These are phyloP conservation scores for Chalaropsis ovoidea DNA, from an alignment of 2,329 filamentous ascomycete genomes.

Conservation along the genomic window DNA sequence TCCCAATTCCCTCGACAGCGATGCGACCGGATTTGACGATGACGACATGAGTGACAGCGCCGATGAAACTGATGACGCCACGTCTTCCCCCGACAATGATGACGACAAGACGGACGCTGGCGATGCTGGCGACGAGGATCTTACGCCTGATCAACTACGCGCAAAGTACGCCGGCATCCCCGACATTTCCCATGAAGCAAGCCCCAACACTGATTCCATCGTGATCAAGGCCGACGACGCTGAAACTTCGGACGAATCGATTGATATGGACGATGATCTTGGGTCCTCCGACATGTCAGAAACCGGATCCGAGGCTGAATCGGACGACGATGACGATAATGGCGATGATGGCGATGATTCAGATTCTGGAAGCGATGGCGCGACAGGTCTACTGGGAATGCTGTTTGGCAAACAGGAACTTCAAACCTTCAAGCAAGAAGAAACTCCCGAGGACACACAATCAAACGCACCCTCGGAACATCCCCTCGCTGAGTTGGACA, in stretches of 20 bases:
- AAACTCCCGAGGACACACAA: slow-evolving; percentile 23
- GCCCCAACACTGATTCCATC: not conserved
- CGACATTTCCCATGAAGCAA: slow-evolving; percentile 30
- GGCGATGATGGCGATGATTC: slow-evolving; percentile 31
- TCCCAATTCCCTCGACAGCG: slow-evolving; percentile 25
- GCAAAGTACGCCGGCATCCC: slow-evolving; percentile 60
- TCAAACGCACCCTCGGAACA: slow-evolving; percentile 5
- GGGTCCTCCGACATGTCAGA: slow-evolving; percentile 37
- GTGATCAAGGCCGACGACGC: slow-evolving; percentile 29
- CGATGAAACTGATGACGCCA: slow-evolving; percentile 39
- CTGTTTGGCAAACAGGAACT: slow-evolving; percentile 52
- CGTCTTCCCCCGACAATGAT: slow-evolving; percentile 55
- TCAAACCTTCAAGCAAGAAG: slow-evolving; percentile 41
- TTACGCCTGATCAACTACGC: slow-evolving; percentile 59
- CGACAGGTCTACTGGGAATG: slow-evolving; percentile 44
- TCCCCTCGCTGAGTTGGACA: not conserved
- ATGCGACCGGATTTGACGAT: slow-evolving; percentile 29
- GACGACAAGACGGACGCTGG: slow-evolving; percentile 46
- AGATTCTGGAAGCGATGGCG: slow-evolving; percentile 35
- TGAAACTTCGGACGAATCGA: slow-evolving; percentile 30
- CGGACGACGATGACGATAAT: slow-evolving; percentile 36
- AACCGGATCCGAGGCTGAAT: slow-evolving; percentile 38
- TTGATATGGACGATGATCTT: slow-evolving; percentile 40
- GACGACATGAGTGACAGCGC: slow-evolving; percentile 35
- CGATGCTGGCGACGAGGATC: slow-evolving; percentile 48